phyloP scores from a whole-genome alignment of 2,329 filamentous ascomycete genomes.

The Calonectria ilicicola region DNA sequence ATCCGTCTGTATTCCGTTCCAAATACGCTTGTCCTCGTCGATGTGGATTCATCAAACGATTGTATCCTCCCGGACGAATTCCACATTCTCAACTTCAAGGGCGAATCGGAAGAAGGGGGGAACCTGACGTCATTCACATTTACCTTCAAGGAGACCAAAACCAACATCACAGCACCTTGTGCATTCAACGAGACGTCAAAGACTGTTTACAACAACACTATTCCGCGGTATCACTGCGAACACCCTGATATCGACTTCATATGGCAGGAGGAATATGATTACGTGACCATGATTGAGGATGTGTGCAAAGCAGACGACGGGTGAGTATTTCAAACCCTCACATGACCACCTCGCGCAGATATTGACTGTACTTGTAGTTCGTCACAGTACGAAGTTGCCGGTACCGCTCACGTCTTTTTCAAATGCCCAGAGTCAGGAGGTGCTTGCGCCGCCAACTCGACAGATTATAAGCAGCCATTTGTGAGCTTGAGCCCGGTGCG shows the following conservation, averaged over 20 bases:
- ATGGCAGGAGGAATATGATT: constrained; percentile 44
- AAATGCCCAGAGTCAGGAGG: constrained; percentile 33
- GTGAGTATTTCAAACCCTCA: constrained; percentile 44
- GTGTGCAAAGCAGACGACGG: constrained; percentile 53
- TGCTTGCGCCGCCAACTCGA: constrained; percentile 44
- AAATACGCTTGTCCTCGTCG: constrained; percentile 38
- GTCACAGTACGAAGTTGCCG: constrained; percentile 47
- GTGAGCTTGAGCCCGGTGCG: constrained; percentile 45
- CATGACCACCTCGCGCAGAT: not conserved
- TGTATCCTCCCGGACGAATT: constrained; percentile 55
- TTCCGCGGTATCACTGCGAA: constrained; percentile 57
- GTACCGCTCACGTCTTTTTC: constrained; percentile 38
- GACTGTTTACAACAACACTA: constrained; percentile 36
- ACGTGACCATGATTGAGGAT: constrained; percentile 58
- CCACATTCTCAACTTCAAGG: constrained; percentile 53
- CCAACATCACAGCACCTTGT: constrained; percentile 55
- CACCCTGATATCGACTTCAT: constrained; percentile 57
- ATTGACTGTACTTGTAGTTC: constrained; percentile 27
- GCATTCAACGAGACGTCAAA: constrained; percentile 56
- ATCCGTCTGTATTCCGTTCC: constrained; percentile 44
- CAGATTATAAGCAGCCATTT: constrained; percentile 44
- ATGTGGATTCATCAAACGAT: constrained; percentile 36
- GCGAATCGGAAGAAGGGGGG: constrained; percentile 48
- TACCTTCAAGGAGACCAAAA: constrained; percentile 54
- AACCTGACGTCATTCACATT: constrained; percentile 52